These are phyloP conservation scores for Dendrobium huoshanense DNA, from an alignment of 106 monocot genomes.

Conservation along the genomic window DNA sequence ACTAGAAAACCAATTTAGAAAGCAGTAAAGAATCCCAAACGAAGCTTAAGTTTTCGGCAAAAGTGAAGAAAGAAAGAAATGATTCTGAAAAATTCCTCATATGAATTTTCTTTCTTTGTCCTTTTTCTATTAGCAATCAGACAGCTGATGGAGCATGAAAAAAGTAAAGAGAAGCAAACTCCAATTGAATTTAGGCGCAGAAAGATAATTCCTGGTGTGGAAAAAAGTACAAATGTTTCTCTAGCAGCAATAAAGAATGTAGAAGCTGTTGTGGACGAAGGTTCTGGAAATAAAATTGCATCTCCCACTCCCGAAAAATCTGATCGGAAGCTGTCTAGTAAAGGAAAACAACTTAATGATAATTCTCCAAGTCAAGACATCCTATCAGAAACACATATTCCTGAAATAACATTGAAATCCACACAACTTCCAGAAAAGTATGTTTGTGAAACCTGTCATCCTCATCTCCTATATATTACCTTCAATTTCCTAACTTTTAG, in stretches of 20 bases:
- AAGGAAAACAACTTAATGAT: constrained; percentile 26
- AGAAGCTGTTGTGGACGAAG: constrained; percentile 11
- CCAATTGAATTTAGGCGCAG: constrained; percentile 20
- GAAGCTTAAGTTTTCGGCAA: not conserved
- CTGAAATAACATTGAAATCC: constrained; percentile 8
- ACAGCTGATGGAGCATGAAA: constrained; percentile 26
- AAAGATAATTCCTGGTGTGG: constrained; percentile 14
- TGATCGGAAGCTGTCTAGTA: constrained; percentile 21
- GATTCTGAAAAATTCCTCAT: not conserved
- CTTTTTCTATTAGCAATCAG: not conserved
- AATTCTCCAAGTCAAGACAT: constrained; percentile 18
- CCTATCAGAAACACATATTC: not conserved
- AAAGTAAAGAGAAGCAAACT: constrained; percentile 20
- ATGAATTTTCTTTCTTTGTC: not conserved
- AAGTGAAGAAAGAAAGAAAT: not conserved
- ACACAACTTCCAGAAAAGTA: constrained; percentile 57
- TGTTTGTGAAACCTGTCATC: constrained; percentile 2
- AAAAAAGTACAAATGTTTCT: constrained; percentile 8
- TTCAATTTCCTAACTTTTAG: not conserved
- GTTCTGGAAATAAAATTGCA: constrained; percentile 16
- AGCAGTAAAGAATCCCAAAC: no score
- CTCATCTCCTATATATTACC: not conserved
- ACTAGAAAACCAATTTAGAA: no score
- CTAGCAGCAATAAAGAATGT: constrained; percentile 5
- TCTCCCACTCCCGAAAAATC: constrained; percentile 58